These are phyloP conservation scores for Smittium culicis DNA, from an alignment of 371 early-diverging fungal species.

Conservation along the genomic window DNA sequence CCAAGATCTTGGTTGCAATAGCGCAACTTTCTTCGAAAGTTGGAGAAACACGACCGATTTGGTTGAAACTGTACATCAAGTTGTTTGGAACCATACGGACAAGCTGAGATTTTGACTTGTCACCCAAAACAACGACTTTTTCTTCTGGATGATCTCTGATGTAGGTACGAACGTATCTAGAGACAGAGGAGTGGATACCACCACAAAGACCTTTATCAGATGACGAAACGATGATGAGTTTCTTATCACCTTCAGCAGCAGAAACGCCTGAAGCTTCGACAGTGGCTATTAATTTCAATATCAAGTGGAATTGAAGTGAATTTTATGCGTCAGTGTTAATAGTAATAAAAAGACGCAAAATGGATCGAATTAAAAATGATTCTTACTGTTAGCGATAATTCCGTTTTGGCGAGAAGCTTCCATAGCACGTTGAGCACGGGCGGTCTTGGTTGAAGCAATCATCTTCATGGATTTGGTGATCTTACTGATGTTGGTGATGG, in stretches of 20 bases:
- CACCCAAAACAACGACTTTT: slow-evolving; percentile 65
- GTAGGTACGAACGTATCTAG: slow-evolving; percentile 64
- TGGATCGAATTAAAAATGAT: neutral
- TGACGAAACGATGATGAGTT: slow-evolving; percentile 58
- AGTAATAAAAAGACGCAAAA: neutral
- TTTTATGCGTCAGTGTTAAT: neutral
- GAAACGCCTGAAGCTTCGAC: slow-evolving; percentile 62
- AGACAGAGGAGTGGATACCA: slow-evolving; percentile 92
- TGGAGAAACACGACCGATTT: slow-evolving; percentile 79
- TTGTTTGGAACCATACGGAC: slow-evolving; percentile 55
- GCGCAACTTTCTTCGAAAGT: slow-evolving; percentile 77
- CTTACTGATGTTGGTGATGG: slow-evolving; percentile 93
- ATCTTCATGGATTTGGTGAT: slow-evolving; percentile 99
- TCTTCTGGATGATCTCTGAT: slow-evolving; percentile 40
- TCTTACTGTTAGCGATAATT: slow-evolving; percentile 36
- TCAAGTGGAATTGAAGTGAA: neutral
- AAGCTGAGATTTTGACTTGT: slow-evolving; percentile 88
- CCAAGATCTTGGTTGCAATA: slow-evolving; percentile 64
- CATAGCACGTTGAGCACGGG: slow-evolving; percentile 89
- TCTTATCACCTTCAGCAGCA: slow-evolving; percentile 43
- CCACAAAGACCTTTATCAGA: slow-evolving; percentile 98
- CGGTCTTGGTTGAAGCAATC: slow-evolving; percentile 98
- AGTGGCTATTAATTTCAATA: slow-evolving; percentile 40
- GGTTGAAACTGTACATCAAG: slow-evolving; percentile 71
- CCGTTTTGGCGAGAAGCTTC: slow-evolving; percentile 82